Conservation (phyloP, 2,329 filamentous ascomycete species). For the Periconia macrospinosa region DNA sequence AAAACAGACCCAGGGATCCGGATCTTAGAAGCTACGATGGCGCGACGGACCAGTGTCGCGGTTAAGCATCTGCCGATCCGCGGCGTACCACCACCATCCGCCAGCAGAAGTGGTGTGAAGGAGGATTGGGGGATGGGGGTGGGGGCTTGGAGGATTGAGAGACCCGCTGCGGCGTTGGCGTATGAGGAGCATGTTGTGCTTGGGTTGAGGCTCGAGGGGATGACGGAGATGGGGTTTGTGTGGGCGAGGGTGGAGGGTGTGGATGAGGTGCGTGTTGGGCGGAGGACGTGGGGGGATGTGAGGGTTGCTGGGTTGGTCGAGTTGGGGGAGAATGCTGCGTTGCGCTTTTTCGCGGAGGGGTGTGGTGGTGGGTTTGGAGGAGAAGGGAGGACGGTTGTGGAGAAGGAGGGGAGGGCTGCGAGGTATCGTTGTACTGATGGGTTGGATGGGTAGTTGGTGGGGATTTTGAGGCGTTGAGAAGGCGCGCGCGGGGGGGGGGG, state of each 20-base stretch:
- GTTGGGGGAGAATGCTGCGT: constrained; percentile 23
- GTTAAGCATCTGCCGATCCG: constrained; percentile 8
- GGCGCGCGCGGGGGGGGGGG: too few species aligned
- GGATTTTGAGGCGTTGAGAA: too few species aligned
- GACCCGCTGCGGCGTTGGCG: constrained; percentile 6
- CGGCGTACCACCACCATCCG: too few species aligned
- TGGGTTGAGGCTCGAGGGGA: constrained; percentile 28
- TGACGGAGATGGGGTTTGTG: constrained; percentile 26
- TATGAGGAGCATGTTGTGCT: constrained; percentile 25
- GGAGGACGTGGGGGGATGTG: constrained; percentile 23
- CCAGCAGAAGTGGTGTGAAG: too few species aligned
- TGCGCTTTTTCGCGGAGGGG: constrained; percentile 15
- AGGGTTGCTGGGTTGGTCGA: constrained; percentile 21
- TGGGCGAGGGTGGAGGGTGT: constrained; percentile 15
- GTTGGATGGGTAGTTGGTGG: too few species aligned
- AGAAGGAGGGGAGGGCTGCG: neutral
- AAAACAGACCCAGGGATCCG: constrained; percentile 4
- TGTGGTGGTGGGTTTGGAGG: too few species aligned
- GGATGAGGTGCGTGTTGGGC: neutral
- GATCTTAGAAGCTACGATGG: constrained; percentile 22
- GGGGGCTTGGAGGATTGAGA: too few species aligned
- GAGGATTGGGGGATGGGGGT: neutral
- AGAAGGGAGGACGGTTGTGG: neutral
- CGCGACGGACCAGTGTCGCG: constrained; percentile 23
- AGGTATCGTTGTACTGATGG: neutral